A percentile compares a stretch with the other conserved stretches of the same genome.
phyloP scores from a whole-genome alignment of 768 basidiomycete genomes.

The Phaeotremella skinneri region DNA sequence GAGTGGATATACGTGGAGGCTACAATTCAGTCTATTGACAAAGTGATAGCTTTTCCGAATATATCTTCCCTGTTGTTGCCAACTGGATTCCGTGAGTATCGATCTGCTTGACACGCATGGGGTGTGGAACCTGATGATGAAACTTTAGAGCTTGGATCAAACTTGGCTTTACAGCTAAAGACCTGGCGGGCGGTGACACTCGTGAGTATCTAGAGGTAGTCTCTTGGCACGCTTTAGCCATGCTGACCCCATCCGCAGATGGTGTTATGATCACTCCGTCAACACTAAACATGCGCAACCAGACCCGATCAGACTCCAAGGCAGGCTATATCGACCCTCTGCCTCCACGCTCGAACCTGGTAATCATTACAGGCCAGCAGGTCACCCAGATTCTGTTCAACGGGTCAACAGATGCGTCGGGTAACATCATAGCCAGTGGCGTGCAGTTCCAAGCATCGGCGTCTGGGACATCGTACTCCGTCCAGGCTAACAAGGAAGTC shows the following conservation, averaged over 20 bases:
- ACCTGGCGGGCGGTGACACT: constrained; percentile 54
- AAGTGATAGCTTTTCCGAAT: constrained; percentile 33
- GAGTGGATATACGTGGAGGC: constrained; percentile 25
- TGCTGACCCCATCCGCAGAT: constrained; percentile 18
- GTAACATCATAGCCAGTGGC: constrained; percentile 54
- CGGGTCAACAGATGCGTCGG: constrained; percentile 40
- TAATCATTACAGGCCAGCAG: constrained; percentile 62
- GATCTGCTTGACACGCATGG: constrained; percentile 47
- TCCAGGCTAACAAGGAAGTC: constrained; percentile 64
- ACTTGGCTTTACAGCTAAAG: constrained; percentile 42
- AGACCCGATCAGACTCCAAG: constrained; percentile 66
- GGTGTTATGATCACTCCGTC: constrained; percentile 58
- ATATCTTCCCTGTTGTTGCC: constrained; percentile 57
- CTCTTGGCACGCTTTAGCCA: constrained; percentile 1
- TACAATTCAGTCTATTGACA: neutral
- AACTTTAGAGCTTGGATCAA: constrained; percentile 36
- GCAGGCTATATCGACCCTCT: constrained; percentile 66
- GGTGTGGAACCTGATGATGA: constrained; percentile 58
- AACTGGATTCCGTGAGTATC: constrained; percentile 59
- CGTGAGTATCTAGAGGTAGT: constrained; percentile 18
- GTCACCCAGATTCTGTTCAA: constrained; percentile 61
- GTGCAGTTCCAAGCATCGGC: constrained; percentile 58
- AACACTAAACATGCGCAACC: constrained; percentile 64
- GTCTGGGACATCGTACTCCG: constrained; percentile 52
- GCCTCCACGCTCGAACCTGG: constrained; percentile 63